phyloP scores from a whole-genome alignment of 2,329 filamentous ascomycete genomes.

The Chrysosporium queenslandicum region DNA sequence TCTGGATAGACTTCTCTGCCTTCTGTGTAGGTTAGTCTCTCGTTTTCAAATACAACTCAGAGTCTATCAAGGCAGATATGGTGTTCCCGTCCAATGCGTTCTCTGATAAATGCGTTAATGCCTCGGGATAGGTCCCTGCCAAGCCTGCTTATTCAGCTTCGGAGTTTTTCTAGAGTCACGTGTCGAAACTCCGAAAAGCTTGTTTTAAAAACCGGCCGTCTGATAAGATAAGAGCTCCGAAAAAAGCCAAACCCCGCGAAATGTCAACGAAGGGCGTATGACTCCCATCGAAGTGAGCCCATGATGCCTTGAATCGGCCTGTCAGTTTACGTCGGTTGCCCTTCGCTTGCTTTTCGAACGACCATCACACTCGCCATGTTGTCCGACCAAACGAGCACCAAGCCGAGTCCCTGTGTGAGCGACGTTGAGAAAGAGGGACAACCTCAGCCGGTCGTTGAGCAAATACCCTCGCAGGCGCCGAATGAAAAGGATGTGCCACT shows the following conservation, averaged over 20 bases:
- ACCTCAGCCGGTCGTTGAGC: not conserved
- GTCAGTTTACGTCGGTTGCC: not conserved
- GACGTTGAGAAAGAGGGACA: slow-evolving; percentile 11
- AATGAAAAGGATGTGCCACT: not conserved
- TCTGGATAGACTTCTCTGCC: not conserved
- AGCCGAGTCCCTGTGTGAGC: not conserved
- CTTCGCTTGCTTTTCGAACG: not conserved
- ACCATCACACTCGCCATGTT: not conserved
- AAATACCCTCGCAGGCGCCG: not conserved
- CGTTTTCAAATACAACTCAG: not conserved
- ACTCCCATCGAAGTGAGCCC: not conserved
- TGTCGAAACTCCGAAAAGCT: slow-evolving; percentile 2
- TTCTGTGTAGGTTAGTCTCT: no score
- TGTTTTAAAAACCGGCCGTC: not conserved
- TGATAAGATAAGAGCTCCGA: slow-evolving; percentile 11
- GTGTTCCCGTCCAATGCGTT: no score
- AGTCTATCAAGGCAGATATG: not conserved
- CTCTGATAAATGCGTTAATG: no score
- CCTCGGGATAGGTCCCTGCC: not conserved
- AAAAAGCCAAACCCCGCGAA: not conserved
- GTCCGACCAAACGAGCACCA: not conserved
- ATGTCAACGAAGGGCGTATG: not conserved
- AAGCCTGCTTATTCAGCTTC: not conserved
- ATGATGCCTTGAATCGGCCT: not conserved
- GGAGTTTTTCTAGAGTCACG: not conserved